phyloP scores from a whole-genome alignment of 2,329 filamentous ascomycete genomes.

The Xylariaceae sp. region DNA sequence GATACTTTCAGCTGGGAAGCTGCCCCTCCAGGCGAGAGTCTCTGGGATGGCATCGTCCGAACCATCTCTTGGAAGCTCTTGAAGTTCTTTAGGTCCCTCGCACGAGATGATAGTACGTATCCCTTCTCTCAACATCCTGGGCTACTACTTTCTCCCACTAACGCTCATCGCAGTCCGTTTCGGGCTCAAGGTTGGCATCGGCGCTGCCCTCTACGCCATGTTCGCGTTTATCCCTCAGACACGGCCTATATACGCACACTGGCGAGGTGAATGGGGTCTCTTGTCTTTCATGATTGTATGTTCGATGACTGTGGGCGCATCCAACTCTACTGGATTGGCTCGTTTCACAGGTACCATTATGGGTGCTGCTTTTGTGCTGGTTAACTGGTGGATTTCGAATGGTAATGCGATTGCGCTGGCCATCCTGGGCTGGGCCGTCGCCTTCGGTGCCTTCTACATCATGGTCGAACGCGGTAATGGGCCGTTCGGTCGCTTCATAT shows the following conservation, averaged over 20 bases:
- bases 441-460: slow-evolving; percentile 84
- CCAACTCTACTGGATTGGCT: slow-evolving; percentile 87
- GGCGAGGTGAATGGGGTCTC: slow-evolving; percentile 96
- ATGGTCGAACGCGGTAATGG: slow-evolving; percentile 83
- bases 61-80: slow-evolving; percentile 50
- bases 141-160: slow-evolving; percentile 16
- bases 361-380: slow-evolving; percentile 73
- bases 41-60: slow-evolving; percentile 46
- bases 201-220: slow-evolving; percentile 85
- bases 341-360: slow-evolving; percentile 85
- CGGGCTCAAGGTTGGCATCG: slow-evolving; percentile 89
- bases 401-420: slow-evolving; percentile 77
- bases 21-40: slow-evolving; percentile 45
- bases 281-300: slow-evolving; percentile 98
- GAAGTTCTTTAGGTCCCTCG: slow-evolving; percentile 49
- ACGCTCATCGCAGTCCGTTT: slow-evolving; percentile 58
- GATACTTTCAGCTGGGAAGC: slow-evolving; percentile 61
- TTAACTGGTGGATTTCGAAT: slow-evolving; percentile 76
- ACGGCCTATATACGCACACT: slow-evolving; percentile 78
- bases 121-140: not conserved
- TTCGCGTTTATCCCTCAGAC: slow-evolving; percentile 83
- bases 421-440: slow-evolving; percentile 79
- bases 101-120: slow-evolving; percentile 55
- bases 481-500: slow-evolving; percentile 88
- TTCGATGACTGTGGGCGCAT: slow-evolving; percentile 94